Evolutionary conservation across 495 filamentous ascomycete species (phyloP).

Genomic region (Neurospora sp.): DNA sequence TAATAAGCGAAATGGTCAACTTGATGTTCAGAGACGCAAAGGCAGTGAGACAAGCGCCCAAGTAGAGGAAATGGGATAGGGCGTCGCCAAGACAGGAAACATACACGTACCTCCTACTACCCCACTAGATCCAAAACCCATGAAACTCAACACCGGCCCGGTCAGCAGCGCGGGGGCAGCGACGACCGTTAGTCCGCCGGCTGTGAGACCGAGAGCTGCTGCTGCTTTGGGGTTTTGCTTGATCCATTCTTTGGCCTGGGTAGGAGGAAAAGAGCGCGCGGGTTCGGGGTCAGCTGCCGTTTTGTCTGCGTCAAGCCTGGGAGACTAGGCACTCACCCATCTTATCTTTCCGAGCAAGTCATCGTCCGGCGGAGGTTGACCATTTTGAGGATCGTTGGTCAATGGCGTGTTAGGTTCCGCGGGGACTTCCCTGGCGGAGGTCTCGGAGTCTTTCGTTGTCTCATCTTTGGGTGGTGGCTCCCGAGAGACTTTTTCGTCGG

Average conservation of each 20-base stretch:
- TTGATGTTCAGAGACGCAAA: background rate
- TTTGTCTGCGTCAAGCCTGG: too few species aligned
- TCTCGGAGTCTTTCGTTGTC: background rate
- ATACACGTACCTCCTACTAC: slow-evolving; percentile 4
- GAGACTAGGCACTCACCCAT: background rate
- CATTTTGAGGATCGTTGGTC: background rate
- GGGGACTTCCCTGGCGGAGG: background rate
- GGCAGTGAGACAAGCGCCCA: background rate
- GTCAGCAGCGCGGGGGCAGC: slow-evolving; percentile 1
- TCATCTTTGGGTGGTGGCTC: background rate
- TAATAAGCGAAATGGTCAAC: background rate
- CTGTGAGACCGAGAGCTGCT: background rate
- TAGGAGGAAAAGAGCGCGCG: background rate
- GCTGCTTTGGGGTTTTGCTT: background rate
- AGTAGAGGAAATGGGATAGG: background rate
- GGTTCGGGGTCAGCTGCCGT: background rate
- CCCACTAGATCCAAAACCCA: slow-evolving; percentile 1
- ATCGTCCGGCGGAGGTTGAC: background rate
- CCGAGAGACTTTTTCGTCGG: background rate
- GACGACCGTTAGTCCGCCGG: slow-evolving; percentile 1
- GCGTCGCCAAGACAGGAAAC: background rate
- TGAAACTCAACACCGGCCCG: background rate
- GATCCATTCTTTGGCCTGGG: background rate
- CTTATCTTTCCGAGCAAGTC: background rate
- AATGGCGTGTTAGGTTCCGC: background rate